Base-by-base conservation (phyloP, 176 grass and related monocot genomes). In the Triticum monococcum region DNA sequence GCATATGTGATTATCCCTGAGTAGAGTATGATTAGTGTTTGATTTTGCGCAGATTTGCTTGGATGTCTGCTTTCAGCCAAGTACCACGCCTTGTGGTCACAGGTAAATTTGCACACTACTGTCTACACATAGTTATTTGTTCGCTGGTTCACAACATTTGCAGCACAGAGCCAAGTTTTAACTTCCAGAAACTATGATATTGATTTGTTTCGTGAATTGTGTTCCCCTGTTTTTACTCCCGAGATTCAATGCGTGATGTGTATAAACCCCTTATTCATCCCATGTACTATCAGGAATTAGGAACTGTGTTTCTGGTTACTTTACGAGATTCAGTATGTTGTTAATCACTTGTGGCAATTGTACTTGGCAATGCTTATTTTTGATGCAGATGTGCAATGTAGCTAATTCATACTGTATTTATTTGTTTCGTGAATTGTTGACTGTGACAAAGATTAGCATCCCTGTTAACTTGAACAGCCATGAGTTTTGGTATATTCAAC, bases 51-150 rank as follows among this genome's bases (percentile, higher is more conserved):
- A 96, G 97, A 94, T 98, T 83, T 98, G 97, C 75, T 88, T 96
- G 82, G 93, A 98, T 5, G 94, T 96, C 72, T 98, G 97, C 90
- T 98, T 80, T 30, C 89, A 95, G 69, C 94, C 94, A 10, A 95
- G 91, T 77, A 92, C 94, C 71, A 95, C 91, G 59, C 84, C 94
- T 67, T 93, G 91, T 77, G 94, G 94, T 50, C 91, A 95, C 84
- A 95, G 94, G 94, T 95, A 93, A 79, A 85, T 50, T 48, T 28
- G 46, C 61, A 40, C 46, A 30, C 12, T 64, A 40, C 37, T 40
- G 37, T 40, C 37, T 40, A 40, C 1, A 40, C 4, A 40, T 40
- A 40, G 37, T 40, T 30, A 30, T 30, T 30, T 30, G 28, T 30
- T 40, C 9, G 37, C 9, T 40, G 8, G 43, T 46, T 45, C 40